Evolutionary conservation across 1,284 basidiomycete genomes (phyloP).

Genomic region (Kwoniella shivajii): DNA sequence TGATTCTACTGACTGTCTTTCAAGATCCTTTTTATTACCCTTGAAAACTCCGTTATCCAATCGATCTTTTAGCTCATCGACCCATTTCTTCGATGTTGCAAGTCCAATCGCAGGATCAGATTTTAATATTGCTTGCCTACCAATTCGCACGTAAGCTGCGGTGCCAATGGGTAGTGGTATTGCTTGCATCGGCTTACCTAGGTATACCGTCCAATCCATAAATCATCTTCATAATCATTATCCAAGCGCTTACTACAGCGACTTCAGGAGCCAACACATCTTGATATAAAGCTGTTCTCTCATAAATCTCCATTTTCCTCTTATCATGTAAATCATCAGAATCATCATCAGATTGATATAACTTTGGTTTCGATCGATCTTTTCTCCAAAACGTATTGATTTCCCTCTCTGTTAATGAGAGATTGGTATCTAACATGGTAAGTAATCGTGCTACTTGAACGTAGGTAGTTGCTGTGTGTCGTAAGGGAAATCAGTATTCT

Average conservation of each 20-base stretch:
- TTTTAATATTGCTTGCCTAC: slow-evolving; percentile 16
- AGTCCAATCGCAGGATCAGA: slow-evolving; percentile 64
- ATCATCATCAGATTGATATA: slow-evolving; percentile 49
- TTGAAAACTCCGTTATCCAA: slow-evolving; percentile 42
- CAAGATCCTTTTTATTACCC: slow-evolving; percentile 14
- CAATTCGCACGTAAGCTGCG: background rate
- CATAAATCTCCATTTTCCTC: slow-evolving; percentile 14
- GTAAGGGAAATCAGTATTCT: background rate
- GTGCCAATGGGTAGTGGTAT: background rate
- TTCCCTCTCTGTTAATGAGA: slow-evolving; percentile 45
- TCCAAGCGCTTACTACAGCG: slow-evolving; percentile 64
- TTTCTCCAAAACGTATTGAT: slow-evolving; percentile 43
- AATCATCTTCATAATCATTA: slow-evolving; percentile 76
- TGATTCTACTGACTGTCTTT: slow-evolving; percentile 26
- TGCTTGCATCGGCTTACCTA: slow-evolving; percentile 56
- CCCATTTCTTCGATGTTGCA: slow-evolving; percentile 61
- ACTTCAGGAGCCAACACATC: slow-evolving; percentile 70
- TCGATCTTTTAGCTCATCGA: slow-evolving; percentile 58
- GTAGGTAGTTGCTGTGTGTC: slow-evolving; percentile 61
- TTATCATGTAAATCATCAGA: background rate
- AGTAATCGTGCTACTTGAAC: slow-evolving; percentile 45
- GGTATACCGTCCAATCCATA: slow-evolving; percentile 76
- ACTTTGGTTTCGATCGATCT: slow-evolving; percentile 53
- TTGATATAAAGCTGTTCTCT: slow-evolving; percentile 22
- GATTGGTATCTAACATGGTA: slow-evolving; percentile 37